phyloP scores from a whole-genome alignment of 2,329 filamentous ascomycete genomes.

The Colletotrichum chlorophyti region DNA sequence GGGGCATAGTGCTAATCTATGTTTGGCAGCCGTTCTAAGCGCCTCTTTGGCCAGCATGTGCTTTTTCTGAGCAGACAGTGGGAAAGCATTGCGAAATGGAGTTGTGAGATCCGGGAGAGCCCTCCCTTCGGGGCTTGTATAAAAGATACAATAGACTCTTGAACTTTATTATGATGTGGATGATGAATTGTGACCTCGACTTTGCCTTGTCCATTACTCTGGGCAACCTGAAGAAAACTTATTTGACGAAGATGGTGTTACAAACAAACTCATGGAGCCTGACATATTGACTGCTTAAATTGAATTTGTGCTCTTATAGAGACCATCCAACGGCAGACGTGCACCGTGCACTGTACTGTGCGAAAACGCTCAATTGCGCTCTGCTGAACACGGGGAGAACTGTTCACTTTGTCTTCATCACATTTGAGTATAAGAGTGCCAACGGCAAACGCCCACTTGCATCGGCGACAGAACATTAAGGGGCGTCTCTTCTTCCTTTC shows the following conservation, averaged over 20 bases:
- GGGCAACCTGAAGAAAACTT: neutral
- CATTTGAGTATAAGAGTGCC: neutral
- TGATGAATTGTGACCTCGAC: neutral
- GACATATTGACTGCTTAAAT: too few relatives aligned
- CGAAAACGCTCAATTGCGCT: neutral
- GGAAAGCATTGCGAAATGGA: slow-evolving; percentile 1
- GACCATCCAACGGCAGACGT: neutral
- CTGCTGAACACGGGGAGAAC: slow-evolving; percentile 3
- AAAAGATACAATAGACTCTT: slow-evolving; percentile 28
- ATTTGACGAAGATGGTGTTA: too few relatives aligned
- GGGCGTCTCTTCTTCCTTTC: neutral
- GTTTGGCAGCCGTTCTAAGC: slow-evolving; percentile 47
- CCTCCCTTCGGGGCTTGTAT: slow-evolving; percentile 16
- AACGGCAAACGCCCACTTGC: neutral
- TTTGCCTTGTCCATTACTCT: too few relatives aligned
- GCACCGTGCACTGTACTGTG: slow-evolving; percentile 18
- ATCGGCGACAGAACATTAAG: neutral
- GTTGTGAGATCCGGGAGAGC: slow-evolving; percentile 10
- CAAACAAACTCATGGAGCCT: too few relatives aligned
- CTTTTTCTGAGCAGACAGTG: neutral
- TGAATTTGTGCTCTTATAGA: neutral
- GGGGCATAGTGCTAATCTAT: neutral
- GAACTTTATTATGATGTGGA: slow-evolving; percentile 7
- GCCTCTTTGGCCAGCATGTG: neutral
- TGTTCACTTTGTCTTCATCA: slow-evolving; percentile 19